Conservation (phyloP, 176 grass and related monocot species). For the Juncus effusus region DNA sequence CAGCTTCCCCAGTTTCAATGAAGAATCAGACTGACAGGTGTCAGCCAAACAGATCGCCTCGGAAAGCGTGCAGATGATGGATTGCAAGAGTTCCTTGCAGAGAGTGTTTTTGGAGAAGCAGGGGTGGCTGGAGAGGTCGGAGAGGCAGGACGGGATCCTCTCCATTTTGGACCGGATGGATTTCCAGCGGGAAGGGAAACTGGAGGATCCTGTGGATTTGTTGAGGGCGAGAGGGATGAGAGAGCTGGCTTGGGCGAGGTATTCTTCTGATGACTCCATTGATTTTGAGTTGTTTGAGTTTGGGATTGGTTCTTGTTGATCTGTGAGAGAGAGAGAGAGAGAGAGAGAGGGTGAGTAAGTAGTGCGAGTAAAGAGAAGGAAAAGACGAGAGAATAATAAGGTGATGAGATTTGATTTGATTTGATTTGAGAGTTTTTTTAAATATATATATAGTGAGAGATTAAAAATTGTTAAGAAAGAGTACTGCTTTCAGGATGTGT, state of each 20-base stretch:
- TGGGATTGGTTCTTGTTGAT: conserved; percentile 10
- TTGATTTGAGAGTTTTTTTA: neutral
- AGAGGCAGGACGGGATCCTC: conserved; percentile 55
- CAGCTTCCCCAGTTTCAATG: conserved; percentile 46
- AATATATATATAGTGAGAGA: no score
- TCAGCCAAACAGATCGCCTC: conserved; percentile 53
- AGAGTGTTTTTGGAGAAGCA: conserved; percentile 90
- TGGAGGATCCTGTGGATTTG: conserved; percentile 32
- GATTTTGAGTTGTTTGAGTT: neutral
- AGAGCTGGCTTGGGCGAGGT: conserved; percentile 40
- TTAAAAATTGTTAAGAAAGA: no score
- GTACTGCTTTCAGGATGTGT: no score
- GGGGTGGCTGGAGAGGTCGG: conserved; percentile 85
- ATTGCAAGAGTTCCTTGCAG: conserved; percentile 71
- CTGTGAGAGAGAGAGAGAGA: conserved; percentile 7
- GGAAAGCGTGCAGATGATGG: conserved; percentile 49
- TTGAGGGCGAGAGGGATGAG: conserved; percentile 49
- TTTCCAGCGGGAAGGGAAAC: conserved; percentile 64
- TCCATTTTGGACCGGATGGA: conserved; percentile 67
- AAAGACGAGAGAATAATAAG: conserved; percentile 8
- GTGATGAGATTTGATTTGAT: neutral
- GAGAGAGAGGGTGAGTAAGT: conserved; percentile 27
- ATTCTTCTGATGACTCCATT: conserved; percentile 43
- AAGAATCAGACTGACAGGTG: conserved; percentile 30
- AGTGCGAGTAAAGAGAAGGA: conserved; percentile 23